Percentiles rank a stretch among this genome's conserved stretches.
Conservation (phyloP, 108 stramenopile genomes). For the Cyclotella distinguenda region DNA sequence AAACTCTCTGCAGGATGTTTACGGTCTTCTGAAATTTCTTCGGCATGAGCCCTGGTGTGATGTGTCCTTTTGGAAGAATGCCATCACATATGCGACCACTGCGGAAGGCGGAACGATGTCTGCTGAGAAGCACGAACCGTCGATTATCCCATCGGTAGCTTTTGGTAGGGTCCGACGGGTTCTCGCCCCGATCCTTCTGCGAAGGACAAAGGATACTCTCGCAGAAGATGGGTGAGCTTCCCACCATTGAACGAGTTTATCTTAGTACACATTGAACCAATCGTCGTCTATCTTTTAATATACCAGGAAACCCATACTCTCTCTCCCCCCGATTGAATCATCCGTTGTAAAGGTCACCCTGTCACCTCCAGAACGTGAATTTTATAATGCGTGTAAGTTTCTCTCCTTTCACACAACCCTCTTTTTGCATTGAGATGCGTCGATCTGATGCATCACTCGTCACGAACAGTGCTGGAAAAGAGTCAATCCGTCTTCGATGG, state of each 20-base stretch:
- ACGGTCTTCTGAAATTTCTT: constrained; percentile 74
- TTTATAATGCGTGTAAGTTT: constrained; percentile 67
- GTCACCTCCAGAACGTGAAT: constrained; percentile 67
- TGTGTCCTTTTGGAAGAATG: constrained; percentile 67
- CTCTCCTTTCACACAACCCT: not conserved
- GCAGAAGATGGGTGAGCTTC: constrained; percentile 52
- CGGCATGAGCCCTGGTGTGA: constrained; percentile 85
- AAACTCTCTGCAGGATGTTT: constrained; percentile 80
- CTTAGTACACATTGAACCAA: not conserved
- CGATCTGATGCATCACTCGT: not conserved
- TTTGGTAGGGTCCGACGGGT: constrained; percentile 72
- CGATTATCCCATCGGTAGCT: constrained; percentile 23
- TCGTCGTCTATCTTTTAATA: not conserved
- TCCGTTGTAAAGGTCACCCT: constrained; percentile 61
- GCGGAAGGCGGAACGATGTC: not conserved
- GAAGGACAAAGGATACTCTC: constrained; percentile 46
- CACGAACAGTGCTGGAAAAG: constrained; percentile 39
- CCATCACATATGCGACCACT: constrained; percentile 49
- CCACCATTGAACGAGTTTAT: not conserved
- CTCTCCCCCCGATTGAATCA: constrained; percentile 74
- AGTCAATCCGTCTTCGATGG: constrained; percentile 79
- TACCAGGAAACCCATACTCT: constrained; percentile 60
- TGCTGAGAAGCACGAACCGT: constrained; percentile 5
- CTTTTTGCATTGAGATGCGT: not conserved
- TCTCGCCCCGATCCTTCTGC: constrained; percentile 69